A percentile compares a stretch with the other conserved stretches of the same genome.
Evolutionary conservation across 495 filamentous ascomycete genomes (phyloP).

Genomic region (Polyplosphaeria fusca): DNA sequence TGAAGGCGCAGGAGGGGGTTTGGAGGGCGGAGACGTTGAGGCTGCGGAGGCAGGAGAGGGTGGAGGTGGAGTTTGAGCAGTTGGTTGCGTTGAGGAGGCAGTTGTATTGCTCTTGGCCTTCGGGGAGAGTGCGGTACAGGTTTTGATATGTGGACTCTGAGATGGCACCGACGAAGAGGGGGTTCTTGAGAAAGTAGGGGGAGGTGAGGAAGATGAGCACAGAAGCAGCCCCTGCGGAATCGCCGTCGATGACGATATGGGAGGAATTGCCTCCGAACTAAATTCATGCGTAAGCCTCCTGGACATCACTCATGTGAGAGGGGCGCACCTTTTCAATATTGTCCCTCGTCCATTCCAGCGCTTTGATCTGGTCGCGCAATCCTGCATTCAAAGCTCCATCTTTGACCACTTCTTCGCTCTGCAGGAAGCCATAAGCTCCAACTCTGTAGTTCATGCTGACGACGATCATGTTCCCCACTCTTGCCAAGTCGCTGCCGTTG

Average conservation of each 20-base stretch:
- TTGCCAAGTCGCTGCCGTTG: constrained; percentile 61
- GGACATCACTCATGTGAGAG: no score
- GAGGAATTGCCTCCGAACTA: constrained; percentile 71
- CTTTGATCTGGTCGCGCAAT: constrained; percentile 63
- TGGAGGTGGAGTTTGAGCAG: constrained; percentile 49
- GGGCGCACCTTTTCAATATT: constrained; percentile 60
- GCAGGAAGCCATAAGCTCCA: constrained; percentile 68
- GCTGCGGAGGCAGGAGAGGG: constrained; percentile 56
- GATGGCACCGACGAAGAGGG: constrained; percentile 43
- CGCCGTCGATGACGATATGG: constrained; percentile 68
- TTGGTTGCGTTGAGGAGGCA: constrained; percentile 55
- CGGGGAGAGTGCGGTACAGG: constrained; percentile 53
- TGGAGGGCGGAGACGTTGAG: constrained; percentile 52
- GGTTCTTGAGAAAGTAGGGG: constrained; percentile 54
- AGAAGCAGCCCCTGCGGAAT: constrained; percentile 67
- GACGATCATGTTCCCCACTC: constrained; percentile 59
- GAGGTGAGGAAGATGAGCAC: constrained; percentile 66
- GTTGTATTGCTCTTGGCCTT: constrained; percentile 65
- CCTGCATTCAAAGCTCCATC: constrained; percentile 65
- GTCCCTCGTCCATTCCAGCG: constrained; percentile 63
- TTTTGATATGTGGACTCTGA: constrained; percentile 65
- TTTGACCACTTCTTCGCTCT: constrained; percentile 53
- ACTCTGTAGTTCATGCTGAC: constrained; percentile 71
- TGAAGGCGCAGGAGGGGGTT: constrained; percentile 54
- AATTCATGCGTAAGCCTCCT: no score